Percentiles rank a stretch among this genome's conserved stretches.
Conservation (phyloP, 257 asterid genomes). For the Ligustrum vulgare region DNA sequence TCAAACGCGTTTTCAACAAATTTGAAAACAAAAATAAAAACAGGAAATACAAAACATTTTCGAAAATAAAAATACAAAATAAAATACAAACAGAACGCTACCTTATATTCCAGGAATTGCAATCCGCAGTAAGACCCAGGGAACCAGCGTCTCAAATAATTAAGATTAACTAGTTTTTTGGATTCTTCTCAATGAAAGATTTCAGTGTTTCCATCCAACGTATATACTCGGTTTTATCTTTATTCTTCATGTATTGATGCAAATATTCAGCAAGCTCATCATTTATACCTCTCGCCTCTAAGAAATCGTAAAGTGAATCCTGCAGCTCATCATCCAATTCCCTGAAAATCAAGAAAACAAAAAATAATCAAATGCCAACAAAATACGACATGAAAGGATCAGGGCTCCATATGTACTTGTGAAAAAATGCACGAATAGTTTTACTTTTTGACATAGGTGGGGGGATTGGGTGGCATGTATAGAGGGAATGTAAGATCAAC, state of each 20-base stretch:
- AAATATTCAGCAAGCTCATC: conserved; percentile 69
- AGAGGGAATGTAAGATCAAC: not conserved
- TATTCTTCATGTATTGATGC: conserved; percentile 65
- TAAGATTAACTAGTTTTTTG: conserved; percentile 18
- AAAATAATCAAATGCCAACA: not conserved
- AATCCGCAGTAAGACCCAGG: conserved; percentile 2
- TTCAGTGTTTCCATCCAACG: conserved; percentile 72
- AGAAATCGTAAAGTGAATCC: conserved; percentile 68
- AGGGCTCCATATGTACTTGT: not conserved
- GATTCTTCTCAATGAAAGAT: conserved; percentile 55
- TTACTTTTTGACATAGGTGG: not conserved
- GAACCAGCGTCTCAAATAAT: conserved; percentile 1
- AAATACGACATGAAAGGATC: not conserved
- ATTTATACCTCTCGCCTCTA: conserved; percentile 75
- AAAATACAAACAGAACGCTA: too few species aligned
- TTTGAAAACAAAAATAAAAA: too few species aligned
- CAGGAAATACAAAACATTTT: too few species aligned
- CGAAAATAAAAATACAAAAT: too few species aligned
- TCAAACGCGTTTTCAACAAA: too few species aligned
- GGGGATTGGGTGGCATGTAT: not conserved
- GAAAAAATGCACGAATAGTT: not conserved
- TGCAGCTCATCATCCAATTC: conserved; percentile 81
- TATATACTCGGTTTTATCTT: conserved; percentile 74
- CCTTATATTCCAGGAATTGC: conserved; percentile 3
- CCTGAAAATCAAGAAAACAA: conserved; percentile 41